Evolutionary conservation across 345 rosid genomes (phyloP), one percentile per base, ranked within the genome.

Genomic region (Clausena lansium): DNA sequence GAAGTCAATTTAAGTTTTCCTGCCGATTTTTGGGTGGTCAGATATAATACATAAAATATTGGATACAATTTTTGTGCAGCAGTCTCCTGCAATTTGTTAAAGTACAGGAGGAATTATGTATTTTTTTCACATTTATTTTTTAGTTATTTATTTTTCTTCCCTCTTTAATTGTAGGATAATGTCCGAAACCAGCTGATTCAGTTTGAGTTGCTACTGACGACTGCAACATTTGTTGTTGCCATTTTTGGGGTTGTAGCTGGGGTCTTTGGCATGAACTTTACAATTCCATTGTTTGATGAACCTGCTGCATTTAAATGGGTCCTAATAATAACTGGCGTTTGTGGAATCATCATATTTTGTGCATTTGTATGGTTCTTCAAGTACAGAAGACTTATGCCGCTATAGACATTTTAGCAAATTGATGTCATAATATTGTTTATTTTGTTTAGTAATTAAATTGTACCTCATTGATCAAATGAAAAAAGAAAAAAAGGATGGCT

Each of bases 191-290:
- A 96, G 82, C 90, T 96, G 82, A 96, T 96, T 85, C 99, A 96
- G 28, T 94, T 94, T 63, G 99, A 96, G 89, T 89, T 96, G 80
- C 87, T 96, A 11, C 89, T 96, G 24, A 96, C 99, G 0, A 94
- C 99, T 0, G 98, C 98, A 0, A 94, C 98, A 4, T 96, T 96
- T 47, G 98, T 96, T 32, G 99, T 91, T 25, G 98, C 99, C 50
- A 92, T 96, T 52, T 96, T 96, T 74, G 99, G 98, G 61, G 99
- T 96, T 4, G 99, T 96, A 57, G 98, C 99, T 5, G 98, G 99
- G 79, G 82, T 96, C 65, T 96, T 96, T 81, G 99, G 98, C 22
- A 96, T 96, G 99, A 94, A 94, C 77, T 96, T 96, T 70, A 38
- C 67, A 15, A 81, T 92, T 81, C 83, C 98, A 19, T 70, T 96